Evolutionary conservation across 2,329 filamentous ascomycete species (phyloP).

Genomic region (Fusarium floridanum): DNA sequence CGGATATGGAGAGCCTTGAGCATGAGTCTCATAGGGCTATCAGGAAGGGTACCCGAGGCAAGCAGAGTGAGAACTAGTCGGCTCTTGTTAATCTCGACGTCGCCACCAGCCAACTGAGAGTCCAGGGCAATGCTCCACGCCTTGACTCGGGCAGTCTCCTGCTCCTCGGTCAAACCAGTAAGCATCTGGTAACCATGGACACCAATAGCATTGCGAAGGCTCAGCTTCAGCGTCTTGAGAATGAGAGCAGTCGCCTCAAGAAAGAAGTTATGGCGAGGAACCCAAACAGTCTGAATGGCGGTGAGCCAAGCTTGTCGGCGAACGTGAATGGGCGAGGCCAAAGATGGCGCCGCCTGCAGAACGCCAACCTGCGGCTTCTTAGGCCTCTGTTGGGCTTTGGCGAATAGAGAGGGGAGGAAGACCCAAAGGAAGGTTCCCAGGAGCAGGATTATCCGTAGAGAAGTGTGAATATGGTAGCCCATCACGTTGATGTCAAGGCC

Average conservation of each 20-base stretch:
- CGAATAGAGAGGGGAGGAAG: conserved; percentile 67
- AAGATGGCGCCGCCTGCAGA: conserved; percentile 72
- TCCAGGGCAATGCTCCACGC: conserved; percentile 95
- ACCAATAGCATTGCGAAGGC: conserved; percentile 82
- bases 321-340: conserved; percentile 86
- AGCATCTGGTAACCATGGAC: conserved; percentile 81
- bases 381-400: conserved; percentile 60
- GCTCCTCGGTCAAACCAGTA: conserved; percentile 84
- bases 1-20: conserved; percentile 92
- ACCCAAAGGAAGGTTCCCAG: conserved; percentile 67
- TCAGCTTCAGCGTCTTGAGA: conserved; percentile 85
- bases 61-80: conserved; percentile 87
- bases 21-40: conserved; percentile 87
- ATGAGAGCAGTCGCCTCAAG: conserved; percentile 86
- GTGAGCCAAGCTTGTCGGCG: conserved; percentile 93
- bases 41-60: conserved; percentile 87
- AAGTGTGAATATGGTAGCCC: conserved; percentile 67
- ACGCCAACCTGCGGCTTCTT: conserved; percentile 62
- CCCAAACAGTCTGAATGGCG: conserved; percentile 91
- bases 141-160: conserved; percentile 88
- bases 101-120: conserved; percentile 90
- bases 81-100: conserved; percentile 89
- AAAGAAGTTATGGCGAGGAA: conserved; percentile 87
- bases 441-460: conserved; percentile 66
- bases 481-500: conserved; percentile 65